phyloP scores from a whole-genome alignment of 306 rosid species.

The Abrus precatorius region DNA sequence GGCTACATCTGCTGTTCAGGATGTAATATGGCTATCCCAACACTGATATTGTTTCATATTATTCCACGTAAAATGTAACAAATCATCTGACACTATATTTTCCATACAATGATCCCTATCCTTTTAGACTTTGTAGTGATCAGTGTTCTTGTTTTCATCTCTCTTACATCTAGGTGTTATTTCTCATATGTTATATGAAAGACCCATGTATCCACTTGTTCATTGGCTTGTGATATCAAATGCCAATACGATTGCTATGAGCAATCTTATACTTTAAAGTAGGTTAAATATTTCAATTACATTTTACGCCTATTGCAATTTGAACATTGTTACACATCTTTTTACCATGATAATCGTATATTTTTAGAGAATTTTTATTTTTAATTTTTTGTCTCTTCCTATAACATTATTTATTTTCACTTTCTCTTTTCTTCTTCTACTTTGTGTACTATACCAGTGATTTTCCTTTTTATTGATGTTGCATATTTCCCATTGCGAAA shows the following conservation, averaged over 20 bases:
- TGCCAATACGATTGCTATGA: constrained; percentile 21
- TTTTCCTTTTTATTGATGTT: background rate
- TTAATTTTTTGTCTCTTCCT: too few relatives aligned
- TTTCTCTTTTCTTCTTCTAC: too few relatives aligned
- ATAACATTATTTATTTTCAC: too few relatives aligned
- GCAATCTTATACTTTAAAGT: constrained; percentile 20
- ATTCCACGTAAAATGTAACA: constrained; percentile 24
- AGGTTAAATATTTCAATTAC: background rate
- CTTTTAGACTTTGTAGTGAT: constrained; percentile 9
- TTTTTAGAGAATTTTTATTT: too few relatives aligned
- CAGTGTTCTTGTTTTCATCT: background rate
- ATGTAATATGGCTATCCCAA: constrained; percentile 82
- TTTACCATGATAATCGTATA: too few relatives aligned
- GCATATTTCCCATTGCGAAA: background rate
- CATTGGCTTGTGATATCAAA: constrained; percentile 17
- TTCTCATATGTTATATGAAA: constrained; percentile 2
- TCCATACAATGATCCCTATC: constrained; percentile 9
- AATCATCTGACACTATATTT: constrained; percentile 26
- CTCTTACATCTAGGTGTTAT: constrained; percentile 22
- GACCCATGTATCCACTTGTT: background rate
- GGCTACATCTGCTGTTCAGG: constrained; percentile 73
- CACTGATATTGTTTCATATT: constrained; percentile 54
- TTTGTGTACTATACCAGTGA: too few relatives aligned
- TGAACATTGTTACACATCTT: background rate
- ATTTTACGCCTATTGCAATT: constrained; percentile 4